These are phyloP conservation scores for Caryopteris hybrid DNA, from an alignment of 305 asterid species.

Conservation along the genomic window DNA sequence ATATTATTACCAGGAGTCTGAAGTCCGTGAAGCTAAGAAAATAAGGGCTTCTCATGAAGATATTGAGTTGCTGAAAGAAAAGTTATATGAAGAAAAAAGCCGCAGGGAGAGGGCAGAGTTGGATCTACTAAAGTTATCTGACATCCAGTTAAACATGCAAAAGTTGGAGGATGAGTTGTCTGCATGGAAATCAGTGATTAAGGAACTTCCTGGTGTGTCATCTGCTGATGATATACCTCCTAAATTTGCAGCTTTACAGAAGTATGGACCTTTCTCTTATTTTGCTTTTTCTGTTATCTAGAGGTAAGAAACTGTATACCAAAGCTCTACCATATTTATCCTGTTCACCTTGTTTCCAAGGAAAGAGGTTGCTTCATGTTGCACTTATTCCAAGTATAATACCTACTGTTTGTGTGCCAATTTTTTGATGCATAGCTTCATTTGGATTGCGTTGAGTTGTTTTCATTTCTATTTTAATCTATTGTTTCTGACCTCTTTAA, in stretches of 20 bases:
- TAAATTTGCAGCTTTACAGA: slow-evolving; percentile 73
- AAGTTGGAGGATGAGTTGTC: slow-evolving; percentile 75
- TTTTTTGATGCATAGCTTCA: slow-evolving; percentile 9
- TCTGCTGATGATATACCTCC: slow-evolving; percentile 72
- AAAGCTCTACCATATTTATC: not conserved
- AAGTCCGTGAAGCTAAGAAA: slow-evolving; percentile 81
- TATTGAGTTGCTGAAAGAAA: slow-evolving; percentile 70
- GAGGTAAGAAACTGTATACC: slow-evolving; percentile 12
- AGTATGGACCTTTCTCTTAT: slow-evolving; percentile 35
- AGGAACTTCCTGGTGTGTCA: slow-evolving; percentile 82
- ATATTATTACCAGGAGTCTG: slow-evolving; percentile 72
- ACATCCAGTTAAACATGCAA: slow-evolving; percentile 43
- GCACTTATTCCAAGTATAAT: not conserved
- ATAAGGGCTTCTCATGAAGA: slow-evolving; percentile 72
- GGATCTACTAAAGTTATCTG: slow-evolving; percentile 61
- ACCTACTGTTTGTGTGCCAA: not conserved
- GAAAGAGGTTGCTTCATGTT: slow-evolving; percentile 15
- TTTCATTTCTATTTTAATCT: slow-evolving; percentile 11
- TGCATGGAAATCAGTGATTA: slow-evolving; percentile 66
- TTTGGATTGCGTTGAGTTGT: slow-evolving; percentile 20
- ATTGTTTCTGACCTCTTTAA: slow-evolving; percentile 21
- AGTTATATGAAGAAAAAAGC: slow-evolving; percentile 68
- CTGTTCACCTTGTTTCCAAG: not conserved
- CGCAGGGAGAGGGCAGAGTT: slow-evolving; percentile 79
- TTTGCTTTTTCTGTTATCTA: slow-evolving; percentile 10